Evolutionary conservation across 1,139 yeast genomes (phyloP), one percentile per base, ranked within the genome.

Genomic region (Diutina rugosa): DNA sequence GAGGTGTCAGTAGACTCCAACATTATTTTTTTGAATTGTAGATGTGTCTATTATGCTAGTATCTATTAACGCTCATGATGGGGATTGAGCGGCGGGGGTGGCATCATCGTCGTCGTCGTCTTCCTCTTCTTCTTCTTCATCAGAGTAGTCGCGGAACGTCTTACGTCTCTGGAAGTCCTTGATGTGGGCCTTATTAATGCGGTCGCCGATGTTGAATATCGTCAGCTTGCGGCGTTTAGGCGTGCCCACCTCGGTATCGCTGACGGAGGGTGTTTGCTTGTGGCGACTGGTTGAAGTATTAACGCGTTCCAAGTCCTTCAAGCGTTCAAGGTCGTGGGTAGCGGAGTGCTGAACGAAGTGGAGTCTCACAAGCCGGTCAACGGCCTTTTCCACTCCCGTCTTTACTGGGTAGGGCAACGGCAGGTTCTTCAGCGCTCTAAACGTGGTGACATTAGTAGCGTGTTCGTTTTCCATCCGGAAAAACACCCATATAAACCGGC

Each of bases 401-500:
- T 14, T 21, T 0, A 81, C 70, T 0, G 84, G 79, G 63, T 90
- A 91, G 0, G 99, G 99, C 57, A 93, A 72, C 4, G 95, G 89
- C 5, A 90, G 74, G 61, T 91, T 97, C 59, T 93, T 81, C 4
- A 95, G 85, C 0, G 97, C 97, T 61, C 96, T 78, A 68, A 85
- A 88, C 55, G 89, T 72, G 56, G 81, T 82, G 12, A 90, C 96
- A 67, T 93, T 93, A 1, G 97, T 85, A 54, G 90, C 84, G 69
- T 95, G 99, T 69, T 93, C 98, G 69, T 93, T 93, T 65, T 93
- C 99, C 79, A 93, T 87, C 72, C 99, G 84, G 72, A 93, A 86
- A 57, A 87, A 80, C 8, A 87, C 77, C 99, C 99, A 93, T 26
- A 91, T 72, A 61, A 89, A 85, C 64, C 99, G 77, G 65, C 99